A percentile compares a stretch with the other conserved stretches of the same genome.
Evolutionary conservation across 192 early-diverging fungal species (phyloP).

Genomic region (Backusella luteola): DNA sequence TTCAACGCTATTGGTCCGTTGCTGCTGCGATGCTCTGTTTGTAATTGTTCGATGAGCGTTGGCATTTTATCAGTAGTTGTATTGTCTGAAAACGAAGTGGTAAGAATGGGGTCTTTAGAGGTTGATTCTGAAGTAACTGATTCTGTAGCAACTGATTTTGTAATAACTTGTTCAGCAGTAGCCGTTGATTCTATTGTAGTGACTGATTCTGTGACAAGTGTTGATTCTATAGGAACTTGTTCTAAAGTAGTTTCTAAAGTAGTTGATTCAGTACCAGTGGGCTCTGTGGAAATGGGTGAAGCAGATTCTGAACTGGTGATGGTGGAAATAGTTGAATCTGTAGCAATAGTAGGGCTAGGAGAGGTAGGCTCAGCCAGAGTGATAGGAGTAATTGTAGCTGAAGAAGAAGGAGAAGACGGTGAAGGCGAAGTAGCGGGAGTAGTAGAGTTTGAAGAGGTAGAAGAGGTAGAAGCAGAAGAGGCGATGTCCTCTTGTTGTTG

Average conservation of each 20-base stretch:
- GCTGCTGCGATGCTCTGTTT: neutral
- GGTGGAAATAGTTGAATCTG: neutral
- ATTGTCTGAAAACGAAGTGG: neutral
- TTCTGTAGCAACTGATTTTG: neutral
- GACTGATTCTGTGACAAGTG: neutral
- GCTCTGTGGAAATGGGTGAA: neutral
- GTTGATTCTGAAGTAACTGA: neutral
- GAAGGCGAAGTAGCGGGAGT: neutral
- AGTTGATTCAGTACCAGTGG: neutral
- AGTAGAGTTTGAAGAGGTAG: neutral
- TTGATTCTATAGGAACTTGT: neutral
- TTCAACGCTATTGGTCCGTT: neutral
- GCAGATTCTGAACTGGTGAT: too few relatives aligned
- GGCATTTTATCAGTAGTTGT: neutral
- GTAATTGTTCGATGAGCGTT: neutral
- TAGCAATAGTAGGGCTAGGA: neutral
- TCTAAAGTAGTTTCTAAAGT: neutral
- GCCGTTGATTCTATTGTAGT: neutral
- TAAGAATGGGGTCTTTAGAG: neutral
- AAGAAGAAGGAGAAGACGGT: neutral
- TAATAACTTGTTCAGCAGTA: too few relatives aligned
- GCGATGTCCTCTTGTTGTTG: neutral
- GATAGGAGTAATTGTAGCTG: too few relatives aligned
- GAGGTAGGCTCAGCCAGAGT: neutral
- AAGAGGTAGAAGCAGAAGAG: conserved; percentile 1